phyloP scores from a whole-genome alignment of 352 stramenopile species.

The Phytophthora boehmeriae region DNA sequence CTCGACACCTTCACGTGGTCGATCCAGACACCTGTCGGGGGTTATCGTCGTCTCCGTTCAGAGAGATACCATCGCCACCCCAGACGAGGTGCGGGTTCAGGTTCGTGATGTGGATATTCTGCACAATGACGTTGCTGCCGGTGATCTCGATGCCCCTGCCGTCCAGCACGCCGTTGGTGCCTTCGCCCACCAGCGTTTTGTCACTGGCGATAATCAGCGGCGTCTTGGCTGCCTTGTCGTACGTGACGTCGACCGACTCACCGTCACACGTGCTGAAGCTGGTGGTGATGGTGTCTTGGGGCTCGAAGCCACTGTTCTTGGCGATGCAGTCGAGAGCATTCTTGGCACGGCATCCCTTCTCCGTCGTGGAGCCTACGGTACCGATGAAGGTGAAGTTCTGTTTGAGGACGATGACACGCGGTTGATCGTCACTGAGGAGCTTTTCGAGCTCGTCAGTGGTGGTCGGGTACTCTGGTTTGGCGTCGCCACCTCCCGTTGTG shows the following conservation, averaged over 20 bases:
- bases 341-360: conserved; percentile 41
- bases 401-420: conserved; percentile 50
- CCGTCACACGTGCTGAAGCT: conserved; percentile 38
- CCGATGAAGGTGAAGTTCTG: conserved; percentile 50
- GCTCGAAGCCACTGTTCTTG: conserved; percentile 53
- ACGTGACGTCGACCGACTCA: conserved; percentile 19
- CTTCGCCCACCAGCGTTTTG: conserved; percentile 51
- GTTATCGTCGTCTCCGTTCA: conserved; percentile 17
- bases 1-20: conserved; percentile 50
- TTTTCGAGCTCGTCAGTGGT: conserved; percentile 43
- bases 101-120: conserved; percentile 57
- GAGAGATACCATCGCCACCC: conserved; percentile 29
- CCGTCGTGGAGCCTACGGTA: conserved; percentile 46
- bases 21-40: conserved; percentile 45
- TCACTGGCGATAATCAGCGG: conserved; percentile 22
- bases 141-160: conserved; percentile 41
- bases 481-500: conserved; percentile 48
- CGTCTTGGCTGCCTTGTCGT: conserved; percentile 11
- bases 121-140: conserved; percentile 49
- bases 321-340: conserved; percentile 43
- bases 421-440: conserved; percentile 33
- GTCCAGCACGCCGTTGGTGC: conserved; percentile 39
- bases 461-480: conserved; percentile 39
- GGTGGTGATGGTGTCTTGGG: conserved; percentile 50
- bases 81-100: conserved; percentile 49